Conservation (phyloP, 75 land plant genomes). For the Larix kaempferi region DNA sequence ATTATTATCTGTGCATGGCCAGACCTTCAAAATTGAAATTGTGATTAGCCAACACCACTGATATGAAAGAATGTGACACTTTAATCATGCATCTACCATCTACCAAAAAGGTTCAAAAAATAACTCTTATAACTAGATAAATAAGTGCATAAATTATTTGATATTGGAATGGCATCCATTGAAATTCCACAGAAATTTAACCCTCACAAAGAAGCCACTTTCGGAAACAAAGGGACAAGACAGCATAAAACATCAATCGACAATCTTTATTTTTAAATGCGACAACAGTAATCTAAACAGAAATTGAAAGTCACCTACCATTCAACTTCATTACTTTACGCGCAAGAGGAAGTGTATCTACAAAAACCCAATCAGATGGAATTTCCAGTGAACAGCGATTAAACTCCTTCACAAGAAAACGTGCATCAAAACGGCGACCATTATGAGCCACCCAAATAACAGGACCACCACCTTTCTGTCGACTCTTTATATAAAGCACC, state of each 20-base stretch:
- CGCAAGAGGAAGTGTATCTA: constrained; percentile 75
- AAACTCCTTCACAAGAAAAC: constrained; percentile 72
- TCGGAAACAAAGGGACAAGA: not conserved
- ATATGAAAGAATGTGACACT: not conserved
- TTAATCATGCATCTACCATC: not conserved
- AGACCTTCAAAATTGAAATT: not conserved
- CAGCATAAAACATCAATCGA: not conserved
- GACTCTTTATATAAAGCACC: constrained; percentile 57
- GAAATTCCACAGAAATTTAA: not conserved
- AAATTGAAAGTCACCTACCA: constrained; percentile 19
- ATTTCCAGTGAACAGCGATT: constrained; percentile 56
- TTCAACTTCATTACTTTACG: constrained; percentile 47
- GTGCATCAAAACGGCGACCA: constrained; percentile 76
- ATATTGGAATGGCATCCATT: not conserved
- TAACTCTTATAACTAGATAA: too few species aligned
- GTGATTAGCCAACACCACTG: not conserved
- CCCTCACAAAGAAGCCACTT: not conserved
- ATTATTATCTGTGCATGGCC: not conserved
- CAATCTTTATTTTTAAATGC: not conserved
- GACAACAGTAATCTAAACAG: not conserved
- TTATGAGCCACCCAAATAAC: constrained; percentile 83
- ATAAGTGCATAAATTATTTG: not conserved
- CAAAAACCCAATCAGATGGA: constrained; percentile 76
- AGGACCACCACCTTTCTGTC: constrained; percentile 57
- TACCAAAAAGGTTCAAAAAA: too few species aligned